Evolutionary conservation across 2,329 filamentous ascomycete species (phyloP).

Genomic region (Colletotrichum godetiae): DNA sequence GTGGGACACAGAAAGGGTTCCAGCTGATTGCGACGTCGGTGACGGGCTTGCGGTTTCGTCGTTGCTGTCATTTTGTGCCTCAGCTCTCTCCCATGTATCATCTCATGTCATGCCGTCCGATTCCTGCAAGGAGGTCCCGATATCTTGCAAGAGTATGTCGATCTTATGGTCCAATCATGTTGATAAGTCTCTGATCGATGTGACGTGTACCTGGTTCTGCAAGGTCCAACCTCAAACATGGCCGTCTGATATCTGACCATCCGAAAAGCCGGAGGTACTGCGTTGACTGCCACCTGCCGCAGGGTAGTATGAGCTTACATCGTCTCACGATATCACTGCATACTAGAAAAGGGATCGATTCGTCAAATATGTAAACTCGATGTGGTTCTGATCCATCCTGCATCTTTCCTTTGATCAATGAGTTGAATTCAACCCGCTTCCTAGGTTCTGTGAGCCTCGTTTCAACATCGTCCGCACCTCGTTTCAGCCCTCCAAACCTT

Average conservation of each 20-base stretch:
- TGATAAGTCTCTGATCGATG: neutral
- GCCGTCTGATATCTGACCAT: constrained; percentile 19
- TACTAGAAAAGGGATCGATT: constrained; percentile 7
- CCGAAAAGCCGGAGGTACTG: constrained; percentile 6
- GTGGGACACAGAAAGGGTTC: neutral
- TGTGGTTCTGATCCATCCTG: constrained; percentile 4
- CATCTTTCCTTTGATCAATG: constrained; percentile 13
- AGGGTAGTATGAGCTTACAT: constrained; percentile 1
- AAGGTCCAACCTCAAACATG: constrained; percentile 25
- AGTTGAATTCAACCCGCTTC: constrained; percentile 14
- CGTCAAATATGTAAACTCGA: neutral
- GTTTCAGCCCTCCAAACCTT: neutral
- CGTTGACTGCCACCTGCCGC: neutral
- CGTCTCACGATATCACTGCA: neutral
- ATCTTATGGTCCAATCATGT: constrained; percentile 24
- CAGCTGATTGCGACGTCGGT: neutral
- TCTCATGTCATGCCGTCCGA: constrained; percentile 28
- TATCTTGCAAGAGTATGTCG: neutral
- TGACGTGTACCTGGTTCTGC: neutral
- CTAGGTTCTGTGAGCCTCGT: constrained; percentile 23
- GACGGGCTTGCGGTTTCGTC: neutral
- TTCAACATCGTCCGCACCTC: neutral
- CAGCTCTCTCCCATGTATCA: constrained; percentile 18
- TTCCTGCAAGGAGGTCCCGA: constrained; percentile 9
- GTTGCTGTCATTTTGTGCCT: constrained; percentile 8